Evolutionary conservation across 768 basidiomycete genomes (phyloP).

Genomic region (Cystofilobasidium bisporidii): DNA sequence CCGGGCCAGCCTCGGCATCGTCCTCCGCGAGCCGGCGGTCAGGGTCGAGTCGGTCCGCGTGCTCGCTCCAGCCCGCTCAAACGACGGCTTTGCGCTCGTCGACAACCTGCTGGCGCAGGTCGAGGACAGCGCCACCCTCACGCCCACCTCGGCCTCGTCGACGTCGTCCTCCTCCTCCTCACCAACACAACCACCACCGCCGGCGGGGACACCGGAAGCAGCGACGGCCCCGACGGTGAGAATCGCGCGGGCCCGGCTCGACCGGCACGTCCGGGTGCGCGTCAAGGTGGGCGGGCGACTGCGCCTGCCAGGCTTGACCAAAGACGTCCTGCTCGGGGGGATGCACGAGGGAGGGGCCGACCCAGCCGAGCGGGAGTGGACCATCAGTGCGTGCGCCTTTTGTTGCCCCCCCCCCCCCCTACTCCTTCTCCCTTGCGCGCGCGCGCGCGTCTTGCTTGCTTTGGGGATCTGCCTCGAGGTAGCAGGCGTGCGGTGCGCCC

Average conservation of each 20-base stretch:
- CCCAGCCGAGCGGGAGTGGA: conserved; percentile 16
- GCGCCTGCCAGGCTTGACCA: neutral
- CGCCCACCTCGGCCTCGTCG: neutral
- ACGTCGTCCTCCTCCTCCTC: neutral
- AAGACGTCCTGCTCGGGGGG: neutral
- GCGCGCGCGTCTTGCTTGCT: too few relatives aligned
- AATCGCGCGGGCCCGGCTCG: conserved; percentile 6
- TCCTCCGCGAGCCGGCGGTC: neutral
- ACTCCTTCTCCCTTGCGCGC: too few relatives aligned
- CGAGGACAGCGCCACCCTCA: neutral
- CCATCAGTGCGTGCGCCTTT: conserved; percentile 11
- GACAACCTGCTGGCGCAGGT: too few relatives aligned
- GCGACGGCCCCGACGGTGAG: neutral
- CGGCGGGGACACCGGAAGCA: too few relatives aligned
- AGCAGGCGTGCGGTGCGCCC: too few relatives aligned
- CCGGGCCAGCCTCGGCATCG: conserved; percentile 1
- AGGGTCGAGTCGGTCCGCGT: conserved; percentile 13
- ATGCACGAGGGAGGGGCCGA: neutral
- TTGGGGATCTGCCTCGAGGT: too few relatives aligned
- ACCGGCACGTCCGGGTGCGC: conserved; percentile 1
- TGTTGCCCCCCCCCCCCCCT: too few relatives aligned
- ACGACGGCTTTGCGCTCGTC: neutral
- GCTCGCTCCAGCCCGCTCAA: neutral
- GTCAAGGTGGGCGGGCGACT: conserved; percentile 13
- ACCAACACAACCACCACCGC: too few relatives aligned